Evolutionary conservation across 2,329 filamentous ascomycete genomes (phyloP).

Genomic region (Penicillium brasilianum): DNA sequence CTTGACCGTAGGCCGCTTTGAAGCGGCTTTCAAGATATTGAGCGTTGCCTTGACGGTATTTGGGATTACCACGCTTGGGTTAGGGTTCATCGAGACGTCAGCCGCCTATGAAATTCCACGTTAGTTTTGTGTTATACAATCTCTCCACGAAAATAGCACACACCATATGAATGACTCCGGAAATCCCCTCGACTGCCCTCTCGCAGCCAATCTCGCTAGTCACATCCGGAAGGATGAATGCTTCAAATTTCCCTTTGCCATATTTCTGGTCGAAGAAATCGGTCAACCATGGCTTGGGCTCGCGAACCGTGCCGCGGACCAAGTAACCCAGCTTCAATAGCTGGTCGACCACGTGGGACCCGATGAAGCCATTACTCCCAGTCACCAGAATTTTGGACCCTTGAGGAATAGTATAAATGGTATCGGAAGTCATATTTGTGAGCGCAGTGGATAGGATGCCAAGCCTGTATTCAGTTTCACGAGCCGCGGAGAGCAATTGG

Average conservation of each 20-base stretch:
- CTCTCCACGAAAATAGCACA: not conserved
- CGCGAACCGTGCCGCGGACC: not conserved
- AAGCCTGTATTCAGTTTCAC: too few relatives aligned
- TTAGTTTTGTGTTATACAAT: not conserved
- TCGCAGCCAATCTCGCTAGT: not conserved
- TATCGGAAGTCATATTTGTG: not conserved
- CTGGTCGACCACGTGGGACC: not conserved
- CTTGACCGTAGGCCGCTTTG: not conserved
- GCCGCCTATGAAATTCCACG: not conserved
- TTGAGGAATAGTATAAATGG: not conserved
- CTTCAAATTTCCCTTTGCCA: not conserved
- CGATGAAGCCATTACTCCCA: not conserved
- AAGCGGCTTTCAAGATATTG: not conserved
- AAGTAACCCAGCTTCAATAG: not conserved
- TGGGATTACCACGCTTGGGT: not conserved
- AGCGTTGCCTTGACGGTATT: not conserved
- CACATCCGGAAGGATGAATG: not conserved
- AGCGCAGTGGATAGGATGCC: too few relatives aligned
- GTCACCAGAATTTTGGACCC: not conserved
- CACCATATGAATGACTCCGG: conserved; percentile 1
- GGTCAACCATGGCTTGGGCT: not conserved
- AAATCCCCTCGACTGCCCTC: not conserved
- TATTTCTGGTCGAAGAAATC: not conserved
- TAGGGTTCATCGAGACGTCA: not conserved
- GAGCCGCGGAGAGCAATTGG: too few relatives aligned